These are phyloP conservation scores for Ceratocystis alfenasii DNA, from an alignment of 2,329 filamentous ascomycete species.

Conservation along the genomic window DNA sequence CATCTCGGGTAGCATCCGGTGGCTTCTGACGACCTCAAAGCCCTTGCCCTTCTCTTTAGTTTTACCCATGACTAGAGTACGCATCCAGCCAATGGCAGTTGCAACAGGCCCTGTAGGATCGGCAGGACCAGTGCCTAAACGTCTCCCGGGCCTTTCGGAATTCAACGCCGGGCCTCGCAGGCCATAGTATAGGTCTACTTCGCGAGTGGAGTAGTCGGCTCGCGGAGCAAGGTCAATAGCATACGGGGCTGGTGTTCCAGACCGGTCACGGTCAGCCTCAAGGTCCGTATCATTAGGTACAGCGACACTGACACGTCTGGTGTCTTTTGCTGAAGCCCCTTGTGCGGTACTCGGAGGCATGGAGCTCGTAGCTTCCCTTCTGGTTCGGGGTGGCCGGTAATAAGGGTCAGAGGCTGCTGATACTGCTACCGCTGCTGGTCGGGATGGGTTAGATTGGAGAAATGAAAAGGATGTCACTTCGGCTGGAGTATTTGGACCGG, in stretches of 20 bases:
- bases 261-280: slow-evolving; percentile 34
- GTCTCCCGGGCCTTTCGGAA: slow-evolving; percentile 67
- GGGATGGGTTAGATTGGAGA: slow-evolving; percentile 41
- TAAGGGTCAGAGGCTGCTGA: slow-evolving; percentile 59
- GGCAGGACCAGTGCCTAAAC: slow-evolving; percentile 82
- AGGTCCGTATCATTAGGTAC: slow-evolving; percentile 32
- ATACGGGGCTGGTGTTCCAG: slow-evolving; percentile 35
- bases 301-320: slow-evolving; percentile 32
- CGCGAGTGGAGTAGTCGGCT: slow-evolving; percentile 82
- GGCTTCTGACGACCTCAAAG: slow-evolving; percentile 89
- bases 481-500: slow-evolving; percentile 61
- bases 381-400: slow-evolving; percentile 70
- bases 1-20: slow-evolving; percentile 58
- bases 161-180: slow-evolving; percentile 69
- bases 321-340: slow-evolving; percentile 28
- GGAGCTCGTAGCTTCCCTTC: slow-evolving; percentile 46
- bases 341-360: neutral
- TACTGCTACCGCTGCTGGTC: slow-evolving; percentile 36
- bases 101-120: slow-evolving; percentile 88
- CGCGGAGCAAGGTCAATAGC: slow-evolving; percentile 42
- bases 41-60: slow-evolving; percentile 92
- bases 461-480: slow-evolving; percentile 63
- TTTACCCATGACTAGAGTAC: slow-evolving; percentile 65
- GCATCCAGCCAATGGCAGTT: slow-evolving; percentile 82
- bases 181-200: slow-evolving; percentile 95